These are phyloP conservation scores for Diaporthe velutina DNA, from an alignment of 2,329 filamentous ascomycete species.

Conservation along the genomic window DNA sequence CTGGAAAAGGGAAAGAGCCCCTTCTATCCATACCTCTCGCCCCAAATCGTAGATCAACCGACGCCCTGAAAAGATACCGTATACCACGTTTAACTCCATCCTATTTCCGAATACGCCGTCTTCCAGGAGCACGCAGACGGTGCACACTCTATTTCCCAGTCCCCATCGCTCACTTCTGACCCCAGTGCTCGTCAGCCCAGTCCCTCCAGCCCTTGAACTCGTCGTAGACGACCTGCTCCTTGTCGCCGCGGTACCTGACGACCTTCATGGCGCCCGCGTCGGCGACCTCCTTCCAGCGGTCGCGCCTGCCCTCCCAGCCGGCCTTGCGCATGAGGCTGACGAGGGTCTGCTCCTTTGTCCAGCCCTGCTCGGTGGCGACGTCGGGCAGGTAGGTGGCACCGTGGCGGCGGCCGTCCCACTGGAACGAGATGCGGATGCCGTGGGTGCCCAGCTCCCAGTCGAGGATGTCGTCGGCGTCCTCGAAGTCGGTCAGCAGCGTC, in stretches of 20 bases:
- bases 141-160: neutral
- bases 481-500: conserved; percentile 89
- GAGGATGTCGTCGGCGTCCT: conserved; percentile 77
- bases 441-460: conserved; percentile 92
- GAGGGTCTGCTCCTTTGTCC: conserved; percentile 93
- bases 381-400: conserved; percentile 94
- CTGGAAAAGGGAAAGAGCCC: neutral
- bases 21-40: conserved; percentile 12
- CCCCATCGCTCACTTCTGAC: neutral
- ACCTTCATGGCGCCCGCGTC: conserved; percentile 67
- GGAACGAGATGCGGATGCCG: conserved; percentile 88
- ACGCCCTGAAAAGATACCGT: conserved; percentile 16
- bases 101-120: conserved; percentile 6
- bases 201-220: conserved; percentile 86
- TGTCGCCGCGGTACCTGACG: conserved; percentile 88
- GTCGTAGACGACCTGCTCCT: conserved; percentile 75
- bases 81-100: conserved; percentile 2
- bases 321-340: conserved; percentile 94
- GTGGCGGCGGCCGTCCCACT: conserved; percentile 78
- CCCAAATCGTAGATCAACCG: neutral
- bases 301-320: conserved; percentile 86
- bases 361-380: conserved; percentile 91
- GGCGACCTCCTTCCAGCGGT: conserved; percentile 83
- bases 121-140: neutral
- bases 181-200: conserved; percentile 68